Conservation (phyloP, 345 rosid genomes). For the Boechera stricta region DNA sequence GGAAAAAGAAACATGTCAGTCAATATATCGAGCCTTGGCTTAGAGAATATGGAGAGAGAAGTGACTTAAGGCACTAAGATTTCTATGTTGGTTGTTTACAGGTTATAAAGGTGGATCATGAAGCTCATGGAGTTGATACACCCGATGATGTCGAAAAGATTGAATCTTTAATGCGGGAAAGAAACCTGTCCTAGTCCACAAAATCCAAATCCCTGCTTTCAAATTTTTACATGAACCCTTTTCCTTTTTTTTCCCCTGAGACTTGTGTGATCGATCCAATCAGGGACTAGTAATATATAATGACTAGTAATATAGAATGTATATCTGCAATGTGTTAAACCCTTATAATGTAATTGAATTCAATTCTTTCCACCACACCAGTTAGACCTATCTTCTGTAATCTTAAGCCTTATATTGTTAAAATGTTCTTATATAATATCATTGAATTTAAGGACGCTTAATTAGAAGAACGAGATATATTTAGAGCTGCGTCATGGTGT, state of each 20-base stretch:
- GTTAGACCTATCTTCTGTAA: background rate
- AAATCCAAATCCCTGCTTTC: background rate
- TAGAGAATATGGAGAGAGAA: background rate
- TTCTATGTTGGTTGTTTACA: slow-evolving; percentile 36
- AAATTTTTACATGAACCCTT: background rate
- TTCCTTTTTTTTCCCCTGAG: background rate
- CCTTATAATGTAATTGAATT: background rate
- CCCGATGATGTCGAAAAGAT: slow-evolving; percentile 87
- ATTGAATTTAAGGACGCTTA: background rate
- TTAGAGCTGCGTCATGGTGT: background rate
- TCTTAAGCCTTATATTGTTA: background rate
- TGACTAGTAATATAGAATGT: background rate
- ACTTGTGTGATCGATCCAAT: background rate
- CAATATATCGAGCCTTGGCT: background rate
- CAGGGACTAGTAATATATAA: background rate
- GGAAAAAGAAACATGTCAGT: background rate
- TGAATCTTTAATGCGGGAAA: slow-evolving; percentile 78
- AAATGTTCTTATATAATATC: no score
- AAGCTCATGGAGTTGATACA: slow-evolving; percentile 88
- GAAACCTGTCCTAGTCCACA: slow-evolving; percentile 57
- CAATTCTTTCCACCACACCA: background rate
- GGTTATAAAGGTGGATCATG: slow-evolving; percentile 93
- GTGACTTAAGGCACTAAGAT: background rate
- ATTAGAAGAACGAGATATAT: background rate
- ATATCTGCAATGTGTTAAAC: background rate